phyloP scores from a whole-genome alignment of 2,329 filamentous ascomycete genomes.

The Stemphylium lycopersici region DNA sequence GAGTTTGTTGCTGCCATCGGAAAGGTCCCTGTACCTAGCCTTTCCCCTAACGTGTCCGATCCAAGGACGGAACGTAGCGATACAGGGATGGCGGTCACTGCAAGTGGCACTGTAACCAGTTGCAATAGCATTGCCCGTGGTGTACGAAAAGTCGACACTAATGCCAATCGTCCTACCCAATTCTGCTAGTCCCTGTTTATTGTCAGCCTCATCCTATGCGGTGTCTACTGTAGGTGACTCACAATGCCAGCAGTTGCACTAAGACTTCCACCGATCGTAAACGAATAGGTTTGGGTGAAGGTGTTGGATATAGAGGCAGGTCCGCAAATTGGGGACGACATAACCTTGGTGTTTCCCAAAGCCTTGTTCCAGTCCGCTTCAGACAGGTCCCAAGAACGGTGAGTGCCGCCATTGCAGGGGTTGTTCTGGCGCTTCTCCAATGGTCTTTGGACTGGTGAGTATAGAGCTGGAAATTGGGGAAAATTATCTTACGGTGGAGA shows the following conservation, averaged over 20 bases:
- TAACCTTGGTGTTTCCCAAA: not conserved
- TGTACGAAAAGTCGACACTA: not conserved
- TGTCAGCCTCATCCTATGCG: not conserved
- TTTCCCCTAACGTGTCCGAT: not conserved
- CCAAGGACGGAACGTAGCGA: not conserved
- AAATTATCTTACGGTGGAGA: not conserved
- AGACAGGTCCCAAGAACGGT: not conserved
- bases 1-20: not conserved
- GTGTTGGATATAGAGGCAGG: not conserved
- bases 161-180: not conserved
- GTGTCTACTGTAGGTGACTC: not conserved
- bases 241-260: not conserved
- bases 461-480: too few relatives aligned
- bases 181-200: not conserved
- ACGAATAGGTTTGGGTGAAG: not conserved
- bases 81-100: not conserved
- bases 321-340: not conserved
- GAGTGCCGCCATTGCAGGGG: not conserved
- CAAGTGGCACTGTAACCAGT: not conserved
- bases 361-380: not conserved
- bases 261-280: not conserved
- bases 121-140: not conserved
- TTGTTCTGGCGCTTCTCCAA: not conserved
- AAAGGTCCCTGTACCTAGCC: not conserved
- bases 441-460: too few relatives aligned